Conservation (phyloP, 768 basidiomycete genomes). For the Pleurotus eryngii region DNA sequence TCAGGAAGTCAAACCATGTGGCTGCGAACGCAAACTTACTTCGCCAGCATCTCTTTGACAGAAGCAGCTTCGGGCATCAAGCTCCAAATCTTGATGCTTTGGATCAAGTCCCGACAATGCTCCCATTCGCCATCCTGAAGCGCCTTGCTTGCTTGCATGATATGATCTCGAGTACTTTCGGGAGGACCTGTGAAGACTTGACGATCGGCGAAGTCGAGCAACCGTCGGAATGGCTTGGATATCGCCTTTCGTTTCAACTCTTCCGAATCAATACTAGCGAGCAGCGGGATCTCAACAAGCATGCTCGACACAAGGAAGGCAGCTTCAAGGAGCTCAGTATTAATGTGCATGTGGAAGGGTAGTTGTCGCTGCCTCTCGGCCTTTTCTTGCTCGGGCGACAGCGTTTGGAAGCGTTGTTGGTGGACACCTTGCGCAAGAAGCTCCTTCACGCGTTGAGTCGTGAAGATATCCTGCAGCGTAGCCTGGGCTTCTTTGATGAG, state of each 20-base stretch:
- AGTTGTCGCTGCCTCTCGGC: conserved; percentile 93
- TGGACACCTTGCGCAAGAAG: conserved; percentile 95
- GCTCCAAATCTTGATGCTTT: conserved; percentile 97
- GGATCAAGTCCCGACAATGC: conserved; percentile 87
- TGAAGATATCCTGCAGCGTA: conserved; percentile 92
- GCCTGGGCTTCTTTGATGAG: conserved; percentile 92
- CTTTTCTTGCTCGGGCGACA: conserved; percentile 95
- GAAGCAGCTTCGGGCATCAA: conserved; percentile 85
- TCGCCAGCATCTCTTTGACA: conserved; percentile 94
- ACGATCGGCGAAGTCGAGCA: conserved; percentile 94
- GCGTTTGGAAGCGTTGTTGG: conserved; percentile 81
- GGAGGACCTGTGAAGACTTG: conserved; percentile 98
- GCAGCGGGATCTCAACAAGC: conserved; percentile 94
- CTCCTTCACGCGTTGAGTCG: conserved; percentile 96
- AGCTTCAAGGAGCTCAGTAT: conserved; percentile 95
- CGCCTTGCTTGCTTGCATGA: conserved; percentile 98
- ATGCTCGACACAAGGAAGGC: conserved; percentile 98
- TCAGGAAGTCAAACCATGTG: background rate
- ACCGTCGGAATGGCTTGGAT: conserved; percentile 93
- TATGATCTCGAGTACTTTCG: conserved; percentile 98
- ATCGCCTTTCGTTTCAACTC: conserved; percentile 90
- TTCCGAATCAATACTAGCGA: conserved; percentile 93
- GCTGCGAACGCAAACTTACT: conserved; percentile 45
- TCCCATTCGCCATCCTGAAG: conserved; percentile 97
- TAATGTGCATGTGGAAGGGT: conserved; percentile 99